Conservation (phyloP, 805 yeast genomes). For the Candida arabinofermentans region DNA sequence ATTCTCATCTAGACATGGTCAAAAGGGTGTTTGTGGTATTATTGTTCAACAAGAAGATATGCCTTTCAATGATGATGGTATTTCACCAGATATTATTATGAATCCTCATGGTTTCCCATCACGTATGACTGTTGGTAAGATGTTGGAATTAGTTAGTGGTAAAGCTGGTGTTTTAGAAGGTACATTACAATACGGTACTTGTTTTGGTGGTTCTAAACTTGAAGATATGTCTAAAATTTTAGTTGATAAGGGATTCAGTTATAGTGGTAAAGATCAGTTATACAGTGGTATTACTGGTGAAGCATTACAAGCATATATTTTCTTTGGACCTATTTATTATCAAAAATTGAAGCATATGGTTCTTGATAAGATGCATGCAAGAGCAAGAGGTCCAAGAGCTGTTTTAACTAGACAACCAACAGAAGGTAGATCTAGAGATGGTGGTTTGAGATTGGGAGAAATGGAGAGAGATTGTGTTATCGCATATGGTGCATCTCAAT, state of each 20-base stretch:
- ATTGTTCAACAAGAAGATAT: conserved; percentile 95
- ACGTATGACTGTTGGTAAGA: conserved; percentile 99
- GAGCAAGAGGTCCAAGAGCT: conserved; percentile 99
- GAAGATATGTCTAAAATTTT: conserved; percentile 92
- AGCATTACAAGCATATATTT: conserved; percentile 93
- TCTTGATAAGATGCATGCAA: conserved; percentile 97
- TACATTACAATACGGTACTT: conserved; percentile 89
- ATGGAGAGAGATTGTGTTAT: conserved; percentile 99
- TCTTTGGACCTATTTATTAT: conserved; percentile 97
- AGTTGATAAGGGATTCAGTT: conserved; percentile 86
- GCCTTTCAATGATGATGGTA: conserved; percentile 92
- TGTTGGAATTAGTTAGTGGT: conserved; percentile 94
- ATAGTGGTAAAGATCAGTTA: conserved; percentile 96
- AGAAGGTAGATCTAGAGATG: conserved; percentile 98
- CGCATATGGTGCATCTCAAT: conserved; percentile 97
- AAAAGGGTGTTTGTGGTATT: conserved; percentile 98
- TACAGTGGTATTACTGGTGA: conserved; percentile 98
- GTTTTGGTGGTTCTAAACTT: conserved; percentile 96
- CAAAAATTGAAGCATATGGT: conserved; percentile 99
- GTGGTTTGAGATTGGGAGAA: conserved; percentile 97
- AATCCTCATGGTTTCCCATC: conserved; percentile 99
- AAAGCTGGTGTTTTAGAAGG: conserved; percentile 97
- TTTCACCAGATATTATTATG: conserved; percentile 94
- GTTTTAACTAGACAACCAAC: conserved; percentile 97
- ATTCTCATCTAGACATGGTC: conserved; percentile 97